A percentile compares a stretch with the other conserved stretches of the same genome.
Evolutionary conservation across 768 basidiomycete genomes (phyloP).

Genomic region (Mycena galopus): DNA sequence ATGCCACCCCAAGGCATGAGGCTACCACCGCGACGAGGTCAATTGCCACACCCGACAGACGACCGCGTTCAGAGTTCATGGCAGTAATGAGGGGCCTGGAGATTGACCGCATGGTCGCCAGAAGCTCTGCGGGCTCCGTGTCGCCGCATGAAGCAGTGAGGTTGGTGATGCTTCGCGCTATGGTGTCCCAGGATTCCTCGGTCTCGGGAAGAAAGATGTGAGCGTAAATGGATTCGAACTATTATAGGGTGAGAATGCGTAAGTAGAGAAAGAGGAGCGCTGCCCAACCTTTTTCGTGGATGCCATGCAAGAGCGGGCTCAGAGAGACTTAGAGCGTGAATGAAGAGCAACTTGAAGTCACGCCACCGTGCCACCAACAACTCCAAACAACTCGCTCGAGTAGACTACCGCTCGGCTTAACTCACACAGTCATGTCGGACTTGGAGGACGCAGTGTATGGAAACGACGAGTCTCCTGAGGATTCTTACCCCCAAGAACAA

Average conservation of each 20-base stretch:
- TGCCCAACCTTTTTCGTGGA: slow-evolving; percentile 13
- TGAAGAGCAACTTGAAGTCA: not conserved
- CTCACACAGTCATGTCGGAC: slow-evolving; percentile 26
- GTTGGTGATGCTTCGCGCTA: slow-evolving; percentile 61
- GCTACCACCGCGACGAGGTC: slow-evolving; percentile 72
- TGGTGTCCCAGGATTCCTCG: slow-evolving; percentile 85
- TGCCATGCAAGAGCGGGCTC: slow-evolving; percentile 6
- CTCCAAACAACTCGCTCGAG: not conserved
- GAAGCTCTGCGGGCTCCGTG: slow-evolving; percentile 65
- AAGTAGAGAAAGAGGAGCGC: not conserved
- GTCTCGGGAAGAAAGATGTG: slow-evolving; percentile 66
- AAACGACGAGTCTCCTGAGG: slow-evolving; percentile 21
- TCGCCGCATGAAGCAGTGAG: slow-evolving; percentile 65
- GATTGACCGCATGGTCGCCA: slow-evolving; percentile 62
- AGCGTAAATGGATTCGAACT: slow-evolving; percentile 59
- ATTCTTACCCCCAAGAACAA: slow-evolving; percentile 24
- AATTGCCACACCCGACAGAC: slow-evolving; percentile 75
- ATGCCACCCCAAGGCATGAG: slow-evolving; percentile 67
- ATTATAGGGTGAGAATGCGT: slow-evolving; percentile 31
- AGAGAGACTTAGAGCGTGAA: too few relatives aligned
- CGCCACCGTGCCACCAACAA: not conserved
- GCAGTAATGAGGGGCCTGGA: slow-evolving; percentile 68
- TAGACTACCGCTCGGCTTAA: not conserved
- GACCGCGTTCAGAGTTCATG: slow-evolving; percentile 80
- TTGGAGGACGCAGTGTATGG: slow-evolving; percentile 20